Evolutionary conservation across 345 rosid species (phyloP).

Genomic region (Laguncularia racemosa): DNA sequence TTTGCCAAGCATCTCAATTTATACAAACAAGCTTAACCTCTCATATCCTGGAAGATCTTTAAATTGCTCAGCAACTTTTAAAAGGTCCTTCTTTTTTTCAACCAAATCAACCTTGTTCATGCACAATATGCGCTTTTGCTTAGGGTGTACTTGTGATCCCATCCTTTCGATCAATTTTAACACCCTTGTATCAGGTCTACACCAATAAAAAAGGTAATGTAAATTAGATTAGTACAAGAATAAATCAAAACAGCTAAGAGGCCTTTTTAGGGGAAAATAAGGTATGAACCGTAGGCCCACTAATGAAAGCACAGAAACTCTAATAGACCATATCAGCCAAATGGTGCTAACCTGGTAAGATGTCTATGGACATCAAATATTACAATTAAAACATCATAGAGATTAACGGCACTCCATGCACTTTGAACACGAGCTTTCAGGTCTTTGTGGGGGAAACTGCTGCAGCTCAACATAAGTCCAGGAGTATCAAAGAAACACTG

Average conservation of each 20-base stretch:
- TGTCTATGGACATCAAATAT: conserved; percentile 93
- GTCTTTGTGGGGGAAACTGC: conserved; percentile 71
- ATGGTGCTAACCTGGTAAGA: conserved; percentile 49
- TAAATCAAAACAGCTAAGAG: neutral
- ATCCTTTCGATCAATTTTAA: conserved; percentile 51
- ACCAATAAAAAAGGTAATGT: neutral
- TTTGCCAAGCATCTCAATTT: neutral
- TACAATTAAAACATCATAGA: conserved; percentile 80
- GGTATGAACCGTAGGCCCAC: too few relatives aligned
- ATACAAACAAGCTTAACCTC: conserved; percentile 34
- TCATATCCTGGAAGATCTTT: conserved; percentile 78
- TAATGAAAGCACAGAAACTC: too few relatives aligned
- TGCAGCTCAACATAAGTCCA: conserved; percentile 58
- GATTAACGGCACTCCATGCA: conserved; percentile 71
- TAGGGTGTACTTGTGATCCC: conserved; percentile 58
- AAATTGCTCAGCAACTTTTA: conserved; percentile 67
- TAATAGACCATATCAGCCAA: too few relatives aligned
- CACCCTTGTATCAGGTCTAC: conserved; percentile 84
- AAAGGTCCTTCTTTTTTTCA: conserved; percentile 67
- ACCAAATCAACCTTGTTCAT: conserved; percentile 89
- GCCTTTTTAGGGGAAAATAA: too few relatives aligned
- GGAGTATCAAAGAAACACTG: conserved; percentile 97
- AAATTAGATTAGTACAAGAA: neutral
- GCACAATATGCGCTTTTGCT: conserved; percentile 76
- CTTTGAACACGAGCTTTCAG: conserved; percentile 69